Evolutionary conservation across 352 stramenopile genomes (phyloP), one percentile per base, ranked within the genome.

Genomic region (Thraustochytrium striatum): DNA sequence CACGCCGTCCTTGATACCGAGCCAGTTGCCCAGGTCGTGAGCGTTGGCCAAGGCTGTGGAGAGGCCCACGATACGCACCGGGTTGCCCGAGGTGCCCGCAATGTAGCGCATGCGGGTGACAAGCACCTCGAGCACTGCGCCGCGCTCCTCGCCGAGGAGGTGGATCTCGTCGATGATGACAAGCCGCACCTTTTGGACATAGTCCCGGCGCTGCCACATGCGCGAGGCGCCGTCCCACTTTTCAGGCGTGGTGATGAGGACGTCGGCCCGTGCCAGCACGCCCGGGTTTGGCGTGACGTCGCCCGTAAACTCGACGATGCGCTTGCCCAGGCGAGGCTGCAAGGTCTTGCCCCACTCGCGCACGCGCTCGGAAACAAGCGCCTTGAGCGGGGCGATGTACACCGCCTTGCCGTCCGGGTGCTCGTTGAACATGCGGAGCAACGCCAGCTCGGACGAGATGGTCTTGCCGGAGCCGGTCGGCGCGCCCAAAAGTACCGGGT

Each of bases 141-240:
- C 97, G 81, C 97, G 92, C 33, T 97, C 95, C 82, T 99, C 96
- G 82, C 99, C 95, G 11, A 99, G 88, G 69, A 99, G 87, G 84
- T 99, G 97, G 81, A 99, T 98, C 87, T 99, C 97, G 90, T 99
- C 97, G 65, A 99, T 97, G 84, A 99, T 99, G 41, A 99, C 91
- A 38, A 99, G 83, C 3, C 94, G 93, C 13, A 99, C 95, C 3
- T 99, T 88, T 82, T 99, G 94, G 2, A 95, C 98, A 86, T 98
- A 99, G 3, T 95, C 94, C 50, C 96, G 88, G 62, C 98, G 95
- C 36, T 97, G 95, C 32, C 92, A 95, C 87, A 99, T 99, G 65
- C 97, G 90, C 33, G 96, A 99, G 53, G 99, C 95, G 82, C 99
- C 98, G 87, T 99, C 97, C 95, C 95, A 99, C 85, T 99, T 99